A percentile compares a stretch with the other conserved stretches of the same genome.
These are phyloP conservation scores for Kalmusia sp. DNA, from an alignment of 2,329 filamentous ascomycete species.

Conservation along the genomic window DNA sequence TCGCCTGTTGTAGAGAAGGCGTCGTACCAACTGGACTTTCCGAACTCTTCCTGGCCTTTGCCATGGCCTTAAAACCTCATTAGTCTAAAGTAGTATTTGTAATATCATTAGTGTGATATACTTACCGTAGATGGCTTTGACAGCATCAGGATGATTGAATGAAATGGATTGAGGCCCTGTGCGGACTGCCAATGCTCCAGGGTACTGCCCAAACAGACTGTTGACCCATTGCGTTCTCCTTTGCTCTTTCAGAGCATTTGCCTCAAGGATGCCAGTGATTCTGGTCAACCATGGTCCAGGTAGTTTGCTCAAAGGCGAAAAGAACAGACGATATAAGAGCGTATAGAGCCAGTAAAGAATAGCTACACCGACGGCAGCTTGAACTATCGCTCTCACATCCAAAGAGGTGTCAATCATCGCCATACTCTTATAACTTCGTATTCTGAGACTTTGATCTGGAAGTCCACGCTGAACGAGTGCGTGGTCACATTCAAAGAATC, in stretches of 20 bases:
- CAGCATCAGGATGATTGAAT: conserved; percentile 24
- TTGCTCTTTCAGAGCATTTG: conserved; percentile 20
- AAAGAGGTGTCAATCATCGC: too few species aligned
- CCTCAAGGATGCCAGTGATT: conserved; percentile 18
- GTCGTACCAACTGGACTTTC: conserved; percentile 24
- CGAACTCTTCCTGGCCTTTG: conserved; percentile 16
- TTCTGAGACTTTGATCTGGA: too few species aligned
- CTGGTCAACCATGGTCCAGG: conserved; percentile 19
- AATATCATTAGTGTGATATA: neutral
- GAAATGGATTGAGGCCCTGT: conserved; percentile 21
- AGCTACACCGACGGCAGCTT: neutral
- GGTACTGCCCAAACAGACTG: conserved; percentile 16
- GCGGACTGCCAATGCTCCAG: conserved; percentile 16
- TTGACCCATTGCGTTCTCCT: conserved; percentile 18
- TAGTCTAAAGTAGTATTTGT: neutral
- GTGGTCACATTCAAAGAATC: too few species aligned
- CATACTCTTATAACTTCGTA: too few species aligned
- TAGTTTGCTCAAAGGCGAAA: conserved; percentile 19
- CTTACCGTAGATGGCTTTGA: conserved; percentile 23
- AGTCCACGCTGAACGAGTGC: too few species aligned
- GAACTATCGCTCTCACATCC: too few species aligned
- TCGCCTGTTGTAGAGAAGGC: conserved; percentile 23
- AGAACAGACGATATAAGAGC: conserved; percentile 16
- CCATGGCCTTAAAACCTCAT: conserved; percentile 14
- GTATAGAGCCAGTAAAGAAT: conserved; percentile 6